phyloP scores from a whole-genome alignment of 2,329 filamentous ascomycete species.

The Aspergillus japonicus region DNA sequence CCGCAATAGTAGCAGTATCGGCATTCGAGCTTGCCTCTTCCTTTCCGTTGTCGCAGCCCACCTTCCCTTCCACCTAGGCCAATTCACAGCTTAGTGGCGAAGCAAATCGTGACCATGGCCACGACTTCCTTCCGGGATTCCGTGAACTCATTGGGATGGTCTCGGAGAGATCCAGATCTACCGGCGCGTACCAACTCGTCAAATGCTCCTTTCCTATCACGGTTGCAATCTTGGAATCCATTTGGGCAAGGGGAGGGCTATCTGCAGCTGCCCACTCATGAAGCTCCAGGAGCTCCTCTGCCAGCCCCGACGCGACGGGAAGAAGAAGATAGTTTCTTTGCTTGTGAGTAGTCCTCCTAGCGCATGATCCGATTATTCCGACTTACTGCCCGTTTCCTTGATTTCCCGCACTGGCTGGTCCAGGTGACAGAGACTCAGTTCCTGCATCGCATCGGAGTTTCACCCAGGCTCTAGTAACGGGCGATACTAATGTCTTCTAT shows the following conservation, averaged over 20 bases:
- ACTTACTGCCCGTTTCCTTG: constrained; percentile 10
- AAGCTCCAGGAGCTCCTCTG: constrained; percentile 77
- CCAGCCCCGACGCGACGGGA: constrained; percentile 81
- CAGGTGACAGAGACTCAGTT: constrained; percentile 39
- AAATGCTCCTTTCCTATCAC: constrained; percentile 69
- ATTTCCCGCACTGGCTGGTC: constrained; percentile 25
- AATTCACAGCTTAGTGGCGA: constrained; percentile 1
- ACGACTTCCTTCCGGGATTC: constrained; percentile 81
- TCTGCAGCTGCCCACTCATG: constrained; percentile 83
- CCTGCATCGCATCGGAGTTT: constrained; percentile 37
- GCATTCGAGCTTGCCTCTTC: constrained; percentile 19
- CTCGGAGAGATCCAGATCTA: constrained; percentile 74
- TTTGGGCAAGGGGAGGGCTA: constrained; percentile 78
- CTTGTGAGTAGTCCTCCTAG: constrained; percentile 73
- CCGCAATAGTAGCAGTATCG: constrained; percentile 18
- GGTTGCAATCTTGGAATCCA: constrained; percentile 80
- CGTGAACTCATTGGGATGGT: constrained; percentile 93
- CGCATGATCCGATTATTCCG: constrained; percentile 23
- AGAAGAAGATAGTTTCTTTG: constrained; percentile 94
- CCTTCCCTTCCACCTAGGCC: not conserved
- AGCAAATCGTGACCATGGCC: constrained; percentile 26
- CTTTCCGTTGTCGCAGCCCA: not conserved
- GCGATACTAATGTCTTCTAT: constrained; percentile 1
- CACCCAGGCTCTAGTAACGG: constrained; percentile 24
- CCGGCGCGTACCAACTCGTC: constrained; percentile 67